Base-by-base conservation (phyloP, 805 yeast species). In the Candida morakotiae region DNA sequence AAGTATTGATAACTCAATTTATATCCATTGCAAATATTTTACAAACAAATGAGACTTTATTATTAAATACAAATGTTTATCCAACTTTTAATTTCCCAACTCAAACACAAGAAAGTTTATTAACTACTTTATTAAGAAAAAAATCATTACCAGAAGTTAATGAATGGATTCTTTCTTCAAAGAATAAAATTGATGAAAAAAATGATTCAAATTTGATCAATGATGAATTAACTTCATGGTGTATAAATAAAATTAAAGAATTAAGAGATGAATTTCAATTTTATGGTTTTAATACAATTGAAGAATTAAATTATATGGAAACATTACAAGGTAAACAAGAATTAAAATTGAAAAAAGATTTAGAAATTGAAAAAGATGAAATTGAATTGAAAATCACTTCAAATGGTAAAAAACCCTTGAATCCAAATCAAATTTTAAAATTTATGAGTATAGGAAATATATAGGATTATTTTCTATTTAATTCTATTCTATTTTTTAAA, bases 131-230 rank as follows among this genome's bases (percentile, higher is more conserved):
- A 42, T 59, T 93, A 42, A 73, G 98, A 41, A 93, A 89, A 56
- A 91, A 89, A 55, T 82, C 83, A 34, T 65, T 86, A 9, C 98
- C 98, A 0, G 97, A 89, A 44, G 95, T 91, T 2, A 85, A 80
- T 35, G 84, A 78, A 32, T 91, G 98, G 97, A 75, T 88, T 6
- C 69, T 69, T 23, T 58, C 63, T 15, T 66, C 52, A 46, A 29
- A 34, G n/a, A 18, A 42, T 3, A n/a, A n/a, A n/a, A n/a, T n/a
- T n/a, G 46, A 44, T 17, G 40, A 54, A 14, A 44, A 47, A 15
- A 43, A 52, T 15, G 32, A 49, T 37, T 15, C 23, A n/a, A 32
- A 23, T 11, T 4, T 13, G 2, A 15, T 32, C 4, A 50, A 51
- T 34, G 87, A 83, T 45, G 81, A 79, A 28, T 68, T 84, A 33